phyloP scores from a whole-genome alignment of 208 protist genomes.

The Crithidia thermophila region DNA sequence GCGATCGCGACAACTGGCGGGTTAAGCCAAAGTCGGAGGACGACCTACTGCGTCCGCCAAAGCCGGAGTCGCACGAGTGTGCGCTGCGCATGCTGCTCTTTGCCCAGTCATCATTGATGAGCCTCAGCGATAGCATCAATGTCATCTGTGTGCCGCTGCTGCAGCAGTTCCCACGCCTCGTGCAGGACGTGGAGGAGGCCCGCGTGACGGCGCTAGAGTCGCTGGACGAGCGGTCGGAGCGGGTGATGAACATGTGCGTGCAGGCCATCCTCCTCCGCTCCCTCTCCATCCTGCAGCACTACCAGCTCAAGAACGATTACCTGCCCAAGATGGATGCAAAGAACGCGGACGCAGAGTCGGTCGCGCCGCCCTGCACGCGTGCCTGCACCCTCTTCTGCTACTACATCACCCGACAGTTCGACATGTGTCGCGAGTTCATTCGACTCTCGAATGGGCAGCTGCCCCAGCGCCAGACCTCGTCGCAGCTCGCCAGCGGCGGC shows the following conservation, averaged over 20 bases:
- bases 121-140: conserved; percentile 53
- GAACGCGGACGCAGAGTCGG: conserved; percentile 37
- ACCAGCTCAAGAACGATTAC: conserved; percentile 80
- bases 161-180: conserved; percentile 49
- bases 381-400: conserved; percentile 90
- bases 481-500: conserved; percentile 9
- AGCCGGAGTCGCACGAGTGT: conserved; percentile 82
- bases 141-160: conserved; percentile 61
- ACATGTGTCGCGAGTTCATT: conserved; percentile 85
- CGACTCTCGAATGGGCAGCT: conserved; percentile 73
- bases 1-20: conserved; percentile 78
- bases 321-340: conserved; percentile 53
- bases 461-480: conserved; percentile 33
- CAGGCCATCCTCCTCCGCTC: conserved; percentile 77
- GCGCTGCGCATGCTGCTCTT: conserved; percentile 88
- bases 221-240: conserved; percentile 72
- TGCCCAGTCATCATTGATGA: conserved; percentile 81
- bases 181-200: conserved; percentile 62
- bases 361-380: conserved; percentile 82
- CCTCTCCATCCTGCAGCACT: conserved; percentile 80
- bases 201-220: conserved; percentile 43
- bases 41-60: conserved; percentile 57
- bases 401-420: conserved; percentile 84
- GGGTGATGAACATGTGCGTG: conserved; percentile 74
- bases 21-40: conserved; percentile 67